These are phyloP conservation scores for Opeltia flavorubescens DNA, from an alignment of 495 filamentous ascomycete species.

Conservation along the genomic window DNA sequence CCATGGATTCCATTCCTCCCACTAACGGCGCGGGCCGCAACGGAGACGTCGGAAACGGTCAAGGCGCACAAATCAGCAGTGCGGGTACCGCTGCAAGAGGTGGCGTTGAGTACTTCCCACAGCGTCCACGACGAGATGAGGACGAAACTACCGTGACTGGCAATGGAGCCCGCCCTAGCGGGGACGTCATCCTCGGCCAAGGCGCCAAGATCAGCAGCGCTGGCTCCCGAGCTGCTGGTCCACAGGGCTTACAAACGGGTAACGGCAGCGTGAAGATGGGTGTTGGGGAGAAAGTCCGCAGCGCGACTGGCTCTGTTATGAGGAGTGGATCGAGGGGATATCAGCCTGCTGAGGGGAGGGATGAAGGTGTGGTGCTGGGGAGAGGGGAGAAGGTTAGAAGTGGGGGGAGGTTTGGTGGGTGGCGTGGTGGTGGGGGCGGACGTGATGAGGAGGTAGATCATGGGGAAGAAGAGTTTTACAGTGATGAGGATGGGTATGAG, in stretches of 20 bases:
- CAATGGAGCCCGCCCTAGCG: too few species aligned
- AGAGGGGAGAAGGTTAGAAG: conserved; percentile 1
- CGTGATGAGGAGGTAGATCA: not conserved
- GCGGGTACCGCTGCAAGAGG: not conserved
- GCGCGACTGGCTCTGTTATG: not conserved
- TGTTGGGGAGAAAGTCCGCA: not conserved
- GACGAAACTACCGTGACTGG: too few species aligned
- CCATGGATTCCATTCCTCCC: not conserved
- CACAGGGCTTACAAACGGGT: not conserved
- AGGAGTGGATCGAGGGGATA: not conserved
- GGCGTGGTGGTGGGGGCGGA: not conserved
- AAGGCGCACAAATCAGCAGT: not conserved
- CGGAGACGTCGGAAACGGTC: not conserved
- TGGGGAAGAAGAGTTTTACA: not conserved
- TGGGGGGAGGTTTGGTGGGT: not conserved
- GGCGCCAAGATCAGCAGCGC: not conserved
- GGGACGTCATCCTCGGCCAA: not conserved
- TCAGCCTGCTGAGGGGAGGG: not conserved
- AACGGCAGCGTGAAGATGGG: conserved; percentile 1
- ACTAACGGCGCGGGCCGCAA: not conserved
- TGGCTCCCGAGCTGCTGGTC: not conserved
- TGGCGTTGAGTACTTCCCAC: not conserved
- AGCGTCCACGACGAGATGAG: too few species aligned
- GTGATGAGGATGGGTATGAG: not conserved
- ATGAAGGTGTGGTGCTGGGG: not conserved